Evolutionary conservation across 2,329 filamentous ascomycete species (phyloP).

Genomic region (Fusarium fujikuroi): DNA sequence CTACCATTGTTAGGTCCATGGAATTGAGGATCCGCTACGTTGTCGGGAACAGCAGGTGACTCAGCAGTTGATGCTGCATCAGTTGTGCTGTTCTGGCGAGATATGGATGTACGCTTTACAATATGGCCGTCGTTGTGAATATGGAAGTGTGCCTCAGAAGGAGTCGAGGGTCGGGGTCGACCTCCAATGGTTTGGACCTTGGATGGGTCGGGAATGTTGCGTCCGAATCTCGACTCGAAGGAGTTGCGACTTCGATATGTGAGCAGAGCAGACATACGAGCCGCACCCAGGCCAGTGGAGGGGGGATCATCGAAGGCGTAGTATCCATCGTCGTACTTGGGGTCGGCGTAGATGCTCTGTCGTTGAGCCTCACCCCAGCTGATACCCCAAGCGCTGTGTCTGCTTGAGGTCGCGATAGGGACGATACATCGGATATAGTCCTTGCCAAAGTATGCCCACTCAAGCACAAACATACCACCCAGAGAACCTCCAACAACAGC

Average conservation of each 20-base stretch:
- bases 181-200: conserved; percentile 86
- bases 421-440: conserved; percentile 84
- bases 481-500: conserved; percentile 86
- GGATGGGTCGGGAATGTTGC: conserved; percentile 88
- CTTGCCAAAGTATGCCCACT: conserved; percentile 91
- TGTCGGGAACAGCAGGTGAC: conserved; percentile 40
- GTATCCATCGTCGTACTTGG: conserved; percentile 98
- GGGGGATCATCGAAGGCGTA: conserved; percentile 90
- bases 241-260: conserved; percentile 98
- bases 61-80: conserved; percentile 45
- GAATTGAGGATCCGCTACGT: conserved; percentile 71
- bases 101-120: conserved; percentile 64
- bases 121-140: conserved; percentile 87
- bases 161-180: conserved; percentile 66
- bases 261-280: conserved; percentile 94
- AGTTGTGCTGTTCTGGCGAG: conserved; percentile 57
- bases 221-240: conserved; percentile 93
- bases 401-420: conserved; percentile 84
- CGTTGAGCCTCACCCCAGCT: conserved; percentile 91
- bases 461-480: conserved; percentile 89
- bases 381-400: conserved; percentile 90
- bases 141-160: conserved; percentile 78
- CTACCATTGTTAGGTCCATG: conserved; percentile 68
- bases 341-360: conserved; percentile 96
- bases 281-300: conserved; percentile 85